A percentile compares a stretch with the other conserved stretches of the same genome.
phyloP scores from a whole-genome alignment of 2,329 filamentous ascomycete species.

The Dactylellina haptotyla region DNA sequence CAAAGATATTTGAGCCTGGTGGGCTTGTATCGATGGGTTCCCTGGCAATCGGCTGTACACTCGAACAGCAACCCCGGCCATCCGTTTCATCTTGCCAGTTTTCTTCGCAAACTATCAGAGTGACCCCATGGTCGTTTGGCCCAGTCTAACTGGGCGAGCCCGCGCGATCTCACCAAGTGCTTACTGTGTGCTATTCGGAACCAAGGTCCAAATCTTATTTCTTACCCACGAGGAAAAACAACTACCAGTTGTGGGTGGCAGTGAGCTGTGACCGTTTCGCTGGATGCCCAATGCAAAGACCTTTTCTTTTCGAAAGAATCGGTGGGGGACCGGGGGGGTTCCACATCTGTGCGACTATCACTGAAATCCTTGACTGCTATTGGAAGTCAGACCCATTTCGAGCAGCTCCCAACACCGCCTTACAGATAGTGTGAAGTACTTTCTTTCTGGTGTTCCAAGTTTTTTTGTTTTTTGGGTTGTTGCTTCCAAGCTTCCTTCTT shows the following conservation, averaged over 20 bases:
- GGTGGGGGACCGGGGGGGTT: slow-evolving; percentile 7
- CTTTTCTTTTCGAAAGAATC: too few relatives aligned
- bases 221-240: slow-evolving; percentile 16
- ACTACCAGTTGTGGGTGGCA: background rate
- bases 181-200: slow-evolving; percentile 12
- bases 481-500: slow-evolving; percentile 30
- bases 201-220: slow-evolving; percentile 40
- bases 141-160: background rate
- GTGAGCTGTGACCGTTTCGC: slow-evolving; percentile 5
- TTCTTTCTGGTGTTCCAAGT: slow-evolving; percentile 7
- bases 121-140: background rate
- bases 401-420: slow-evolving; percentile 27
- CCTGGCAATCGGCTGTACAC: background rate
- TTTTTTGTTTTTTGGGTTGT: too few relatives aligned
- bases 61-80: background rate
- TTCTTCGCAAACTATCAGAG: slow-evolving; percentile 2
- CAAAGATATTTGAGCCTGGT: slow-evolving; percentile 1
- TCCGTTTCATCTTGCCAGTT: slow-evolving; percentile 40
- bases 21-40: slow-evolving; percentile 27
- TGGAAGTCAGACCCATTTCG: slow-evolving; percentile 18
- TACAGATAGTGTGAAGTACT: background rate
- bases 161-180: slow-evolving; percentile 18
- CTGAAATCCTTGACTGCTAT: slow-evolving; percentile 9
- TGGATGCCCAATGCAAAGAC: background rate
- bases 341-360: slow-evolving; percentile 32